These are phyloP conservation scores for Linderniella brevidens DNA, from an alignment of 257 asterid genomes.

Conservation along the genomic window DNA sequence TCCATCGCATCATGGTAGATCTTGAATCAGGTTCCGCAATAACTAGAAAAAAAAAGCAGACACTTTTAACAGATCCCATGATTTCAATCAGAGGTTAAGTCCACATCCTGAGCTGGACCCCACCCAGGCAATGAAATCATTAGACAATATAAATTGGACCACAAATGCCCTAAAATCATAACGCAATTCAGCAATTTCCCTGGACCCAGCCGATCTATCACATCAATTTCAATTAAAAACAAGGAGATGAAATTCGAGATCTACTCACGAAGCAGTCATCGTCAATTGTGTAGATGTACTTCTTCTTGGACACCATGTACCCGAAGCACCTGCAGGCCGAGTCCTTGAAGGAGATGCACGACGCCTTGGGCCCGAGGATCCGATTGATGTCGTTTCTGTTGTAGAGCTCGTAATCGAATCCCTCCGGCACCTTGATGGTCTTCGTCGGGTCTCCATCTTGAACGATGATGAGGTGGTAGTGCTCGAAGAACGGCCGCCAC, in stretches of 20 bases:
- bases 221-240: background rate
- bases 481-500: constrained; percentile 1
- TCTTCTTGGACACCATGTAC: background rate
- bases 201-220: background rate
- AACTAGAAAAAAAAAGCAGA: no score
- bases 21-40: no score
- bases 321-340: constrained; percentile 10
- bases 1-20: no score
- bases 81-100: no score
- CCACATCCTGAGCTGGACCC: no score
- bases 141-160: no score
- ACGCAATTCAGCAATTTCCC: no score
- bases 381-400: constrained; percentile 6
- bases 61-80: no score
- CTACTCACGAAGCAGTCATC: constrained; percentile 10
- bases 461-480: constrained; percentile 5
- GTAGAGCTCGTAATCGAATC: constrained; percentile 7
- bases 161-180: no score
- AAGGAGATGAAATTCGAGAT: background rate
- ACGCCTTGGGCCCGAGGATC: constrained; percentile 7
- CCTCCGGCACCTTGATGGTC: constrained; percentile 4
- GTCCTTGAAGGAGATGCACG: constrained; percentile 9
- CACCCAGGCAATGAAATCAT: no score
- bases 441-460: constrained; percentile 6
- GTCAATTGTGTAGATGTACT: constrained; percentile 9